phyloP scores from a whole-genome alignment of 202 grass and related monocot species.

The Setaria italica region DNA sequence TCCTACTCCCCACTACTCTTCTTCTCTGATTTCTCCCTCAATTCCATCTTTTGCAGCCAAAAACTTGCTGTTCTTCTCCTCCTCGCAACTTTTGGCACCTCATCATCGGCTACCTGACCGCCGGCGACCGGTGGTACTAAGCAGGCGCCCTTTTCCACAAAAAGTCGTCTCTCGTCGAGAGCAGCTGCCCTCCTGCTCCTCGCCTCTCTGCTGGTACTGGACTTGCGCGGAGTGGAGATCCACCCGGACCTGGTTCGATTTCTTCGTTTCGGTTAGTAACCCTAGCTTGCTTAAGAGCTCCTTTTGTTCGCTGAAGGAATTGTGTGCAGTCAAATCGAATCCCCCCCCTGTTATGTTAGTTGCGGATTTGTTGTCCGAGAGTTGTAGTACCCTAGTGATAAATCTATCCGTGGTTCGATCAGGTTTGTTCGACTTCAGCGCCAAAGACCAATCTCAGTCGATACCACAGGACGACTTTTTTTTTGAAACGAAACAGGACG shows the following conservation, averaged over 20 bases:
- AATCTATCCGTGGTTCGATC: background rate
- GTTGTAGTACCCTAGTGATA: background rate
- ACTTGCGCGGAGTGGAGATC: slow-evolving; percentile 9
- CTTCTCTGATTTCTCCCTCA: slow-evolving; percentile 3
- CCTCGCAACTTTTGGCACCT: background rate
- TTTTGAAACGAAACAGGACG: too few species aligned
- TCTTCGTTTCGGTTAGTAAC: slow-evolving; percentile 24
- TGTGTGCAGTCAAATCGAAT: background rate
- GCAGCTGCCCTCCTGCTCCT: background rate
- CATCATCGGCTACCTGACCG: background rate
- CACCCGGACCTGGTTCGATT: background rate
- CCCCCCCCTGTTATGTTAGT: background rate
- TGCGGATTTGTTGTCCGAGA: background rate
- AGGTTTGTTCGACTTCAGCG: background rate
- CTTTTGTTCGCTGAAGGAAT: slow-evolving; percentile 3
- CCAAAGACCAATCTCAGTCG: background rate
- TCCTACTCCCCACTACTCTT: background rate
- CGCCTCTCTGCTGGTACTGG: background rate
- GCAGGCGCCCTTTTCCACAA: too few species aligned
- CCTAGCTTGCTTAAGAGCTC: slow-evolving; percentile 26
- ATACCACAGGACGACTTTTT: background rate
- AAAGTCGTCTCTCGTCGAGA: slow-evolving; percentile 5
- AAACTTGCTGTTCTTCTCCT: background rate
- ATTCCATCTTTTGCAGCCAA: background rate
- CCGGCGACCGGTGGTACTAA: background rate